Conservation (phyloP, 2,329 filamentous ascomycete species). For the Epicoccum nigrum region DNA sequence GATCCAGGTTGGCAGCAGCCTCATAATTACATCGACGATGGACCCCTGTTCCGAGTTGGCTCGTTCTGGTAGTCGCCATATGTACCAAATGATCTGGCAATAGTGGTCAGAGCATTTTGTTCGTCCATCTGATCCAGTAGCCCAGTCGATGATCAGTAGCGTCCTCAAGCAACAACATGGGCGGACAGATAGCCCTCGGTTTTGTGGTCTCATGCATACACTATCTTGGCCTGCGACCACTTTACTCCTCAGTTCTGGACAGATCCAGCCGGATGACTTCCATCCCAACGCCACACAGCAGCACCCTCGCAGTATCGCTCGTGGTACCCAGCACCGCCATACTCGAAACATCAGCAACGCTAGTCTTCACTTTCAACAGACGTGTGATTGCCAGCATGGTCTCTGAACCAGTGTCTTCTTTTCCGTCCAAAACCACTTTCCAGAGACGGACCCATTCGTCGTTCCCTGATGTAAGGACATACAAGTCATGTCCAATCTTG, state of each 20-base stretch:
- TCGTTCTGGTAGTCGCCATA: too few species aligned
- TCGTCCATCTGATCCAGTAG: too few species aligned
- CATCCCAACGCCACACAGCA: slow-evolving; percentile 46
- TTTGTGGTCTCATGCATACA: too few species aligned
- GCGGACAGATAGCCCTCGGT: too few species aligned
- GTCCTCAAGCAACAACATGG: too few species aligned
- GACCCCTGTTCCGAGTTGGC: too few species aligned
- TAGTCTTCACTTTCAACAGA: slow-evolving; percentile 48
- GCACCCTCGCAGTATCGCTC: slow-evolving; percentile 21
- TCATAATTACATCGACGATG: not conserved
- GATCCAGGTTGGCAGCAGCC: slow-evolving; percentile 4
- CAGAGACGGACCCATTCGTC: slow-evolving; percentile 59
- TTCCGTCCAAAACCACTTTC: slow-evolving; percentile 37
- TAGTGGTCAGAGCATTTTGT: too few species aligned
- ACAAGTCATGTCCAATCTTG: slow-evolving; percentile 13
- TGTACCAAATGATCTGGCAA: too few species aligned
- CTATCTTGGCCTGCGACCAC: too few species aligned
- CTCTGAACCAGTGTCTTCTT: not conserved
- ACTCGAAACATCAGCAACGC: slow-evolving; percentile 62
- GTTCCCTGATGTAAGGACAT: slow-evolving; percentile 49
- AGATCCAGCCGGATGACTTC: slow-evolving; percentile 33
- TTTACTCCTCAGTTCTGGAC: too few species aligned
- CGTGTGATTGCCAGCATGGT: slow-evolving; percentile 38
- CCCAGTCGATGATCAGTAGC: too few species aligned
- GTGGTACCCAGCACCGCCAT: slow-evolving; percentile 50